phyloP scores from a whole-genome alignment of 2,329 filamentous ascomycete species.

The Penicillium sp. region DNA sequence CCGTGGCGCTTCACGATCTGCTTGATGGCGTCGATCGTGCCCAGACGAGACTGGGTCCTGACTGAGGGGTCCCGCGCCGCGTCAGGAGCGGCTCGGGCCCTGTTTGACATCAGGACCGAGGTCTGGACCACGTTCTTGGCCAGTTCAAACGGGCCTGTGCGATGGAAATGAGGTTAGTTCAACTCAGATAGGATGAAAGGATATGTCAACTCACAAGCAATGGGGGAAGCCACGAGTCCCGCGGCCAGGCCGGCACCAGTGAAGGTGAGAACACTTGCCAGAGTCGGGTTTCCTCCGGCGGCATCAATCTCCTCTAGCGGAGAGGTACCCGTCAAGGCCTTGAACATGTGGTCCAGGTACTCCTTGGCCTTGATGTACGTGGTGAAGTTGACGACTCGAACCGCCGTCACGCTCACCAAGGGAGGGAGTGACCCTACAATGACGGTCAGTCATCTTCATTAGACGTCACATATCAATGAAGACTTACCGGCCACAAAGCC shows the following conservation, averaged over 20 bases:
- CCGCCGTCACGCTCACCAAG: constrained; percentile 42
- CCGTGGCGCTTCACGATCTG: constrained; percentile 43
- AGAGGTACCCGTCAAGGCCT: constrained; percentile 38
- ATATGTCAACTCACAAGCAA: constrained; percentile 37
- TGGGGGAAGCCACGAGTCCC: constrained; percentile 38
- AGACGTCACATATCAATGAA: neutral
- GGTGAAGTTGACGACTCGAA: constrained; percentile 44
- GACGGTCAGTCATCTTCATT: constrained; percentile 1
- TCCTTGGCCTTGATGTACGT: constrained; percentile 43
- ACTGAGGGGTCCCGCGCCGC: constrained; percentile 32
- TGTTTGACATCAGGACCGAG: constrained; percentile 43
- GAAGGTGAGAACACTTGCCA: constrained; percentile 41
- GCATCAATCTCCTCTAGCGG: constrained; percentile 37
- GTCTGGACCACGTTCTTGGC: constrained; percentile 48
- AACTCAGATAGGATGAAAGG: neutral
- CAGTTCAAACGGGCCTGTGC: constrained; percentile 42
- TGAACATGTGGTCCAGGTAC: constrained; percentile 36
- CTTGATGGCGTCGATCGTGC: constrained; percentile 39
- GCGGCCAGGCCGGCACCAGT: constrained; percentile 40
- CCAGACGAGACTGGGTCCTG: constrained; percentile 37
- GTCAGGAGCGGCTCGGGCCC: constrained; percentile 34
- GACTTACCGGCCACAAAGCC: constrained; percentile 44
- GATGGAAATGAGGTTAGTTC: neutral
- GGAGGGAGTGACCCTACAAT: constrained; percentile 41
- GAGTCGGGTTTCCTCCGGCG: constrained; percentile 40